Conservation (phyloP, 1,139 yeast species). For the Pichia sorboxylosa region DNA sequence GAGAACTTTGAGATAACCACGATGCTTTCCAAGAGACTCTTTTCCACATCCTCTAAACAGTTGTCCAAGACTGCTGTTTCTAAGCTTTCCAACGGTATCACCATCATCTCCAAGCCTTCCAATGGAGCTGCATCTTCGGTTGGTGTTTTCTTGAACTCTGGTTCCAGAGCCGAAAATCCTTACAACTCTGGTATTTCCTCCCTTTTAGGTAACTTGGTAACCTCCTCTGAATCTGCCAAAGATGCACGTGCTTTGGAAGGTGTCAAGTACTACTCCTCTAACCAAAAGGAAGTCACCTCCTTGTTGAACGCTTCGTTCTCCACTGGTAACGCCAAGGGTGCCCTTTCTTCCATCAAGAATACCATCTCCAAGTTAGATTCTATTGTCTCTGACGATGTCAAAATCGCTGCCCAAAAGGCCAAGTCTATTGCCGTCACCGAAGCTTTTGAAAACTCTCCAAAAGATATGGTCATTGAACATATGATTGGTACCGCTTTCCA, state of each 20-base stretch:
- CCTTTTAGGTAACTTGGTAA: slow-evolving; percentile 43
- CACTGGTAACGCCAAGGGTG: slow-evolving; percentile 20
- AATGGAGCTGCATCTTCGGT: slow-evolving; percentile 48
- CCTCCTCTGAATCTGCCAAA: slow-evolving; percentile 25
- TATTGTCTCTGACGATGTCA: slow-evolving; percentile 16
- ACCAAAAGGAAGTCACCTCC: slow-evolving; percentile 25
- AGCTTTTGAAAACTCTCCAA: slow-evolving; percentile 35
- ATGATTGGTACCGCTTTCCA: slow-evolving; percentile 75
- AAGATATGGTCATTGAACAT: slow-evolving; percentile 52
- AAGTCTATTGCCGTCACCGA: slow-evolving; percentile 28
- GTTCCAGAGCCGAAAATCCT: slow-evolving; percentile 68
- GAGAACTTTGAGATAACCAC: too few species aligned
- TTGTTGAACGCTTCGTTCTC: slow-evolving; percentile 21
- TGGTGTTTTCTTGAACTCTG: slow-evolving; percentile 64
- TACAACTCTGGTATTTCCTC: slow-evolving; percentile 73
- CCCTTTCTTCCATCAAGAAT: slow-evolving; percentile 17
- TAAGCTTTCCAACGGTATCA: slow-evolving; percentile 59
- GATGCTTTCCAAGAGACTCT: slow-evolving; percentile 40
- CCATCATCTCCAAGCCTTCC: slow-evolving; percentile 58
- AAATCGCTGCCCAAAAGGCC: slow-evolving; percentile 19
- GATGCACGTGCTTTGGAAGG: slow-evolving; percentile 27
- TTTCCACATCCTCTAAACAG: slow-evolving; percentile 38
- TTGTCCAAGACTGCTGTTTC: slow-evolving; percentile 54
- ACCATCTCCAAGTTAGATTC: slow-evolving; percentile 14
- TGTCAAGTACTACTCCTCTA: slow-evolving; percentile 24